Base-by-base conservation (phyloP, 129 eudicot genomes). In the Escallonia rubra region DNA sequence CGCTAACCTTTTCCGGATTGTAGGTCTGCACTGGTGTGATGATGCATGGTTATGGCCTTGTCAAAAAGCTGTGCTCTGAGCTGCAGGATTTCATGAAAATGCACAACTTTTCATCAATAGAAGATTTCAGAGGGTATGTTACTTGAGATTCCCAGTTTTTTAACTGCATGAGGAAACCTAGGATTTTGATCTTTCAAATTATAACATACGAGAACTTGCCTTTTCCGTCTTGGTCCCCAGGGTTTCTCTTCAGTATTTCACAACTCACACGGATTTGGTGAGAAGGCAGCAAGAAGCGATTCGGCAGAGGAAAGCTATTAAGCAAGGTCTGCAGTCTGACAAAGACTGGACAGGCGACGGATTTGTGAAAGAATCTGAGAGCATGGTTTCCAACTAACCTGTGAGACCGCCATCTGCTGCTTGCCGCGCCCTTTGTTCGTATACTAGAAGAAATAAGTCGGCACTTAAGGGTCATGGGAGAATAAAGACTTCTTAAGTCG, bases 321-420 rank as follows among this genome's bases (percentile, higher is more conserved):
- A 83, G 84, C 89, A 82, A 84, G 98, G 98, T 15, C 76, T 93
- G 74, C 81, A 78, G 13, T 82, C 89, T 9, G 98, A 93, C 72
- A 93, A 84, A 79, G 98, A 93, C 72, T 93, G 98, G 98, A 93
- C 98, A 1, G 96, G 98, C 40, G 98, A 93, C 66, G 98, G 98
- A 61, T 93, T 93, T 68, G 98, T 93, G 49, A 83, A 93, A 50
- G 98, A 93, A 73, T 75, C 84, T 54, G 98, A 92, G 75, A 92
- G 96, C 76, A 92, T 92, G 98, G 96, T 88, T 53, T 92, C 98
- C 13, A 92, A 92, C 69, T 92, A 70, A 86, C 74, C 41, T 59
- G 34, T 23, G 34, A 23, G 34, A 23, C 34, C 1, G 34, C 34
- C 34, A 23, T 23, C 34, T 23, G 34, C 34, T 23, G 34, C 34